Evolutionary conservation across 768 basidiomycete genomes (phyloP).

Genomic region (Suillus subluteus): DNA sequence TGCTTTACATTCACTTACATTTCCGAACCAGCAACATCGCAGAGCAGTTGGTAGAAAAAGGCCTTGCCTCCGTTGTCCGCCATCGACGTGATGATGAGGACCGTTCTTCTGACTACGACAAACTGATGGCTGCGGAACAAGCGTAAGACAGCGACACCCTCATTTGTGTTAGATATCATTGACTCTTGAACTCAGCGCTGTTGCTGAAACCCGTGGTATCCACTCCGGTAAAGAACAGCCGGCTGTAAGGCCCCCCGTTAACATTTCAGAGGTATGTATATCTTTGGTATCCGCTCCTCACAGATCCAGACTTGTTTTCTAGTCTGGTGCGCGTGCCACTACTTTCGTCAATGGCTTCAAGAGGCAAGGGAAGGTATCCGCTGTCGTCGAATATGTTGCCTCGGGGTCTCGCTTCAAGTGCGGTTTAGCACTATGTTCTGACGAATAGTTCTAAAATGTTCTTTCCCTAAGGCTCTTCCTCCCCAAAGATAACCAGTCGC

Average conservation of each 20-base stretch:
- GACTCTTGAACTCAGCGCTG: conserved; percentile 56
- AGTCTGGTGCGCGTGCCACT: conserved; percentile 75
- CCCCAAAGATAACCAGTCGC: conserved; percentile 89
- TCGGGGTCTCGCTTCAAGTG: conserved; percentile 96
- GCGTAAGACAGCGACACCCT: conserved; percentile 53
- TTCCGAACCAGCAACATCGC: conserved; percentile 72
- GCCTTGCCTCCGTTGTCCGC: conserved; percentile 85
- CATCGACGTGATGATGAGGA: conserved; percentile 96
- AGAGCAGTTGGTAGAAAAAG: conserved; percentile 92
- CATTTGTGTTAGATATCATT: neutral
- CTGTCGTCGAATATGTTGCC: conserved; percentile 91
- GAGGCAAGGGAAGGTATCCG: conserved; percentile 80
- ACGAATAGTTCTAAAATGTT: conserved; percentile 9
- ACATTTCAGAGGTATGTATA: conserved; percentile 82
- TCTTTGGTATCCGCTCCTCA: neutral
- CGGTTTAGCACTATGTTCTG: conserved; percentile 18
- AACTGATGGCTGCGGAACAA: conserved; percentile 94
- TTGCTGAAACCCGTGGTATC: conserved; percentile 76
- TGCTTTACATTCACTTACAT: conserved; percentile 12
- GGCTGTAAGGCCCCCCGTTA: conserved; percentile 78
- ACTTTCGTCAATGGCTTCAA: conserved; percentile 93
- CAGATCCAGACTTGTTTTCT: conserved; percentile 12
- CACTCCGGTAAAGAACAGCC: conserved; percentile 92
- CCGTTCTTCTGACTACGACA: conserved; percentile 94
- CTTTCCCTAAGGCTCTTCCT: conserved; percentile 64